A percentile compares a stretch with the other conserved stretches of the same genome.
Evolutionary conservation across 1,284 basidiomycete genomes (phyloP).

Genomic region (Heterobasidion annosum): DNA sequence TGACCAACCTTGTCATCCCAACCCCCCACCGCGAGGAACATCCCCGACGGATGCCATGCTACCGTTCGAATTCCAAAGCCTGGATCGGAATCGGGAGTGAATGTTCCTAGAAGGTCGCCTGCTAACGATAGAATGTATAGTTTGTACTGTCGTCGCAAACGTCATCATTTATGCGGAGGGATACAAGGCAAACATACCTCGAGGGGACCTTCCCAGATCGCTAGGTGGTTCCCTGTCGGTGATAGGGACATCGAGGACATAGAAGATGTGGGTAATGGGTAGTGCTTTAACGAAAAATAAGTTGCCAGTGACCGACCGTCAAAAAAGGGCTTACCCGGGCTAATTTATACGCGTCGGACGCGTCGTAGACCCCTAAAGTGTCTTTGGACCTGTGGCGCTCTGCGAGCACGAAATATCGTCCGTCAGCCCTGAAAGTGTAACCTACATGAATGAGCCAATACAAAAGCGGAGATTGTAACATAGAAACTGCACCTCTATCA

Average conservation of each 20-base stretch:
- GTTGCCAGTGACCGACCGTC: slow-evolving; percentile 1
- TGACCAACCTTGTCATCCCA: slow-evolving; percentile 73
- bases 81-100: slow-evolving; percentile 63
- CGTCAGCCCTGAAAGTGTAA: slow-evolving; percentile 72
- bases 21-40: slow-evolving; percentile 71
- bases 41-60: slow-evolving; percentile 77
- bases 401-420: slow-evolving; percentile 71
- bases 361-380: slow-evolving; percentile 76
- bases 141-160: slow-evolving; percentile 53
- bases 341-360: slow-evolving; percentile 57
- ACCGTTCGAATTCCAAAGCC: slow-evolving; percentile 71
- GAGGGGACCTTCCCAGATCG: slow-evolving; percentile 76
- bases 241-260: slow-evolving; percentile 72
- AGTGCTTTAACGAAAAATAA: slow-evolving; percentile 45
- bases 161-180: slow-evolving; percentile 1
- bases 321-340: slow-evolving; percentile 48
- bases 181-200: slow-evolving; percentile 41
- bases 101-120: slow-evolving; percentile 63
- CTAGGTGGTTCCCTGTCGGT: slow-evolving; percentile 73
- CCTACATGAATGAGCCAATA: slow-evolving; percentile 29
- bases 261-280: slow-evolving; percentile 69
- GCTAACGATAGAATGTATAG: slow-evolving; percentile 67
- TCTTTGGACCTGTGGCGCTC: slow-evolving; percentile 85
- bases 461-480: background rate
- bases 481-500: slow-evolving; percentile 47